Conservation (phyloP, 441 rosid genomes). For the Macaranga tanarius region DNA sequence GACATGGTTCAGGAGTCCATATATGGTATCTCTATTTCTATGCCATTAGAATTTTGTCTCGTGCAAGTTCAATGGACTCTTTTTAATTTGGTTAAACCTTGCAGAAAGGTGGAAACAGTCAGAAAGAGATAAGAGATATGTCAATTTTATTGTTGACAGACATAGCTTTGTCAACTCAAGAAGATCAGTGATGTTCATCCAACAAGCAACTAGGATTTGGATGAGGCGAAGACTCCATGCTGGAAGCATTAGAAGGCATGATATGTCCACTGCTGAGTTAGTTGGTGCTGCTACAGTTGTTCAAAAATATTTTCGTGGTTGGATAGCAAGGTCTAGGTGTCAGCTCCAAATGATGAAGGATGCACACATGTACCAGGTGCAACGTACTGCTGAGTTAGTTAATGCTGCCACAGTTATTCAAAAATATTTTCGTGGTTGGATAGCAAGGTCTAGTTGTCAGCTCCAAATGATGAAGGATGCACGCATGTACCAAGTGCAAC, state of each 20-base stretch:
- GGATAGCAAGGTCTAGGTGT: constrained; percentile 28
- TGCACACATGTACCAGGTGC: constrained; percentile 20
- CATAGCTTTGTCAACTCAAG: constrained; percentile 47
- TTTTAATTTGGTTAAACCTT: constrained; percentile 11
- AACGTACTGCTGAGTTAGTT: constrained; percentile 21
- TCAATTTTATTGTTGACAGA: constrained; percentile 48
- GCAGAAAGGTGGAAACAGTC: constrained; percentile 38
- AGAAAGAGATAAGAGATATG: constrained; percentile 37
- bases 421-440: constrained; percentile 34
- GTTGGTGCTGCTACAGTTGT: constrained; percentile 30
- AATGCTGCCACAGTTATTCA: constrained; percentile 34
- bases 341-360: constrained; percentile 22
- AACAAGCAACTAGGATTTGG: constrained; percentile 60
- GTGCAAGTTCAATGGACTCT: background rate
- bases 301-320: constrained; percentile 33
- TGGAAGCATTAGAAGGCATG: constrained; percentile 8
- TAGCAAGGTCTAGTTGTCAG: constrained; percentile 22
- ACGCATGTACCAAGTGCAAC: constrained; percentile 18
- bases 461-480: constrained; percentile 25
- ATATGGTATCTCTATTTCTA: constrained; percentile 37
- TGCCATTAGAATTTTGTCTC: constrained; percentile 4
- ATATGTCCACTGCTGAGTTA: constrained; percentile 23
- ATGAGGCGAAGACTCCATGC: constrained; percentile 28
- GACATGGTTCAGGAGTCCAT: constrained; percentile 28
- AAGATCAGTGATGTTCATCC: constrained; percentile 51